A percentile compares a stretch with the other conserved stretches of the same genome.
These are phyloP conservation scores for Mucor velutinosus DNA, from an alignment of 371 early-diverging fungal species.

Conservation along the genomic window DNA sequence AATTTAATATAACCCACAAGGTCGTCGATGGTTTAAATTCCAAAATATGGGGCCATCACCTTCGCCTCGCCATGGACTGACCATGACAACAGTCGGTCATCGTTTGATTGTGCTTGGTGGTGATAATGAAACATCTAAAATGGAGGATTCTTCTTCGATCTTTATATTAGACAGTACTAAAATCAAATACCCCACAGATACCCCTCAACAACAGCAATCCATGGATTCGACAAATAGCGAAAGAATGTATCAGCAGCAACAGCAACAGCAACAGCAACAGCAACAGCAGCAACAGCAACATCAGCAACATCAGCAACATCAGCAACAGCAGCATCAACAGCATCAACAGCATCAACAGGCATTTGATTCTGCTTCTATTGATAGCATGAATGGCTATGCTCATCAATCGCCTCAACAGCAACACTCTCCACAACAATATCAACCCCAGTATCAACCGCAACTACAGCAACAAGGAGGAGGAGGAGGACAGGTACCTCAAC, in stretches of 20 bases:
- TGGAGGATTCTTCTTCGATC: constrained; percentile 55
- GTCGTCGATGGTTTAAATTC: constrained; percentile 70
- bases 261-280: constrained; percentile 15
- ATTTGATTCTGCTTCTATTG: background rate
- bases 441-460: background rate
- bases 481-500: background rate
- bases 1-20: constrained; percentile 2
- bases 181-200: constrained; percentile 69
- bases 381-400: background rate
- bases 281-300: constrained; percentile 29
- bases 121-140: constrained; percentile 50
- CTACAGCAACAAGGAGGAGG: constrained; percentile 5
- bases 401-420: background rate
- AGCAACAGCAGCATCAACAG: constrained; percentile 13
- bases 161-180: constrained; percentile 75
- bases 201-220: constrained; percentile 17
- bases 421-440: background rate
- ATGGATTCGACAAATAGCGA: background rate
- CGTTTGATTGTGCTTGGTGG: constrained; percentile 72
- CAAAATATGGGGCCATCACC: constrained; percentile 72
- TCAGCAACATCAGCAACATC: constrained; percentile 1
- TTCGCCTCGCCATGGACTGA: constrained; percentile 64
- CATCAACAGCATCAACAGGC: constrained; percentile 28
- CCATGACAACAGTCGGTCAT: constrained; percentile 66
- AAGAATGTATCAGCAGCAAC: background rate